phyloP scores from a whole-genome alignment of 345 rosid genomes.

The Linum lewisii region DNA sequence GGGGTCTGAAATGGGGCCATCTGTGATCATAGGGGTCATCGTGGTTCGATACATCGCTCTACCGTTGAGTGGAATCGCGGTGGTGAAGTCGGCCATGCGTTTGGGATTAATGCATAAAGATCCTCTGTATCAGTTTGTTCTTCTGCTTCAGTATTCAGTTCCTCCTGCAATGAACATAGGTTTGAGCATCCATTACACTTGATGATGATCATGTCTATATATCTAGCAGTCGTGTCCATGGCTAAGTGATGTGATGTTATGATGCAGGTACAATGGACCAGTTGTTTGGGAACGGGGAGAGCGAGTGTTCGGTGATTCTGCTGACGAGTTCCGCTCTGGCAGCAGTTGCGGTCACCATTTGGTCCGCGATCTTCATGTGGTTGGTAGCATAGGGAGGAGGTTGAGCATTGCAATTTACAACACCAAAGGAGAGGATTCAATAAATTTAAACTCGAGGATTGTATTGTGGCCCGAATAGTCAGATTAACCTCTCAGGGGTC shows the following conservation, averaged over 20 bases:
- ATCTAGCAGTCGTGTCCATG: background rate
- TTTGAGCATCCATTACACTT: background rate
- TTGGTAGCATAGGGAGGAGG: conserved; percentile 16
- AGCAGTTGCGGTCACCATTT: conserved; percentile 28
- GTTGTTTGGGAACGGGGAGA: conserved; percentile 28
- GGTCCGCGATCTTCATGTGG: conserved; percentile 42
- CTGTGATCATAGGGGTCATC: conserved; percentile 27
- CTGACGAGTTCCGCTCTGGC: conserved; percentile 30
- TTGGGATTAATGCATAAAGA: conserved; percentile 28
- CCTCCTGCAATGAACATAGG: conserved; percentile 49
- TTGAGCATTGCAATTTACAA: too few species aligned
- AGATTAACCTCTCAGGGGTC: too few species aligned
- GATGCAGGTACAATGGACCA: conserved; percentile 35
- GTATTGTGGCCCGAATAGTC: too few species aligned
- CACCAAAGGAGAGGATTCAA: too few species aligned
- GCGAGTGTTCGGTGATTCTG: conserved; percentile 39
- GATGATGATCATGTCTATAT: background rate
- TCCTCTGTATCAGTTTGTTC: conserved; percentile 38
- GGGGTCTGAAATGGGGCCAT: conserved; percentile 18
- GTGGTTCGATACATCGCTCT: conserved; percentile 24
- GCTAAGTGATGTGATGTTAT: background rate
- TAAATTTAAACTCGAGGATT: too few species aligned
- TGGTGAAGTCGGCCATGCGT: conserved; percentile 25
- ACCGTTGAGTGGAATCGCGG: conserved; percentile 27
- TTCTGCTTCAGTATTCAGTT: conserved; percentile 42